These are phyloP conservation scores for Passiflora organensis DNA, from an alignment of 345 rosid species.

Conservation along the genomic window DNA sequence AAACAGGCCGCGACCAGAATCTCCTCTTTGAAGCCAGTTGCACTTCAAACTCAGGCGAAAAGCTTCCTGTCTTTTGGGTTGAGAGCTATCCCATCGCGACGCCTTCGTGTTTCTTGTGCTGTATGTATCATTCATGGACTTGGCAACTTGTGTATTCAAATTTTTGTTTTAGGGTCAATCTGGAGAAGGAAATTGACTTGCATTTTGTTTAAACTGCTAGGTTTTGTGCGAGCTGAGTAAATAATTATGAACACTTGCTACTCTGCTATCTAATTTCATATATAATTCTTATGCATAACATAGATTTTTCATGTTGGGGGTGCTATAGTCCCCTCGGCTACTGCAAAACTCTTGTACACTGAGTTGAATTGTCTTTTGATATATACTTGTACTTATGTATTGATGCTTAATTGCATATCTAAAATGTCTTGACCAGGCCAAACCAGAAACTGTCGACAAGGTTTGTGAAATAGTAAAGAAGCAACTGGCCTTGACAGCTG, in stretches of 20 bases:
- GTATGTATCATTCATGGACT: constrained; percentile 28
- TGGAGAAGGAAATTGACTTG: too few relatives aligned
- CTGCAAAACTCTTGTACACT: too few relatives aligned
- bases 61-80: constrained; percentile 18
- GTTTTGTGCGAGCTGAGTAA: too few relatives aligned
- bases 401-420: too few relatives aligned
- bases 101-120: constrained; percentile 49
- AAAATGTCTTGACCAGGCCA: constrained; percentile 37
- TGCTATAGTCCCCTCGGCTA: too few relatives aligned
- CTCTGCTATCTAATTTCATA: too few relatives aligned
- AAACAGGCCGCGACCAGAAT: constrained; percentile 13
- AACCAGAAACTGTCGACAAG: constrained; percentile 36
- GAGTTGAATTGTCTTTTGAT: too few relatives aligned
- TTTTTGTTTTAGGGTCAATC: neutral
- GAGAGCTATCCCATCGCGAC: constrained; percentile 30
- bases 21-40: constrained; percentile 15
- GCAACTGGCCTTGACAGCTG: constrained; percentile 41
- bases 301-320: too few relatives aligned
- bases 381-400: too few relatives aligned
- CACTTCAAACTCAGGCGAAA: constrained; percentile 12
- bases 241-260: too few relatives aligned
- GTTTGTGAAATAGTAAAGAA: constrained; percentile 44
- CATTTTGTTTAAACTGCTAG: too few relatives aligned
- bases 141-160: neutral
- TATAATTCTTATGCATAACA: too few relatives aligned